Base-by-base conservation (phyloP, 768 basidiomycete species). In the Kondoa subrosea region DNA sequence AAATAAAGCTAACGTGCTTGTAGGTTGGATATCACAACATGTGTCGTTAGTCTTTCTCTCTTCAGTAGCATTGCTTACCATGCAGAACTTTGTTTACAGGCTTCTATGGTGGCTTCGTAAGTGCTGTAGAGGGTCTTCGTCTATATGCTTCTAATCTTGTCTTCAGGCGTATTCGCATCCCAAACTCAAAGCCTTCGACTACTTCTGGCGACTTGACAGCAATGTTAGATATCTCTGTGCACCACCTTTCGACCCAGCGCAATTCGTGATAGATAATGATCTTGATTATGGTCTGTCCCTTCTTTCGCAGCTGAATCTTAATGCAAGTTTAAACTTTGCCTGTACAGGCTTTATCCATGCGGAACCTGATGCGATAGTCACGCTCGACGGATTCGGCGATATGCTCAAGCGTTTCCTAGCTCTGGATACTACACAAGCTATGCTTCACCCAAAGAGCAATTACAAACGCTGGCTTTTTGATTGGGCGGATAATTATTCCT, bases 361-460 rank as follows among this genome's bases (percentile, higher is more conserved):
- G 8, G 58, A 60, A 30, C 58, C 58, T 12, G 58, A 60, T 60
- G 58, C 58, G n/a, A 30, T 60, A 14, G 58, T 60, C n/a, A 60
- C 58, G 58, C 58, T 60, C 58, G 58, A 60, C 58, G 58, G 58
- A 25, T 60, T 60, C 29, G 58, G 58, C 15, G 58, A 60, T 26
- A 25, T 60, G n/a, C n/a, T 60, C 8, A 60, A 60, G 58, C 4
- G n/a, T 25, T 60, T 60, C 58, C 58, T 60, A 15, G 58, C 58
- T 15, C n/a, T n/a, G 40, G 21, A 50, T 21, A 21, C 12, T 8
- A 21, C 12, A 50, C 8, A 60, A 25, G 58, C 12, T 4, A 25
- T 30, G 58, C 12, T 26, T 8, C 58, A 60, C n/a, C 58, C 58
- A 26, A 25, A 60, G n/a, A 60, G 58, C 58, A 60, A 60, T 26